These are phyloP conservation scores for Cephalotrichum gorgonifer DNA, from an alignment of 2,329 filamentous ascomycete genomes.

Conservation along the genomic window DNA sequence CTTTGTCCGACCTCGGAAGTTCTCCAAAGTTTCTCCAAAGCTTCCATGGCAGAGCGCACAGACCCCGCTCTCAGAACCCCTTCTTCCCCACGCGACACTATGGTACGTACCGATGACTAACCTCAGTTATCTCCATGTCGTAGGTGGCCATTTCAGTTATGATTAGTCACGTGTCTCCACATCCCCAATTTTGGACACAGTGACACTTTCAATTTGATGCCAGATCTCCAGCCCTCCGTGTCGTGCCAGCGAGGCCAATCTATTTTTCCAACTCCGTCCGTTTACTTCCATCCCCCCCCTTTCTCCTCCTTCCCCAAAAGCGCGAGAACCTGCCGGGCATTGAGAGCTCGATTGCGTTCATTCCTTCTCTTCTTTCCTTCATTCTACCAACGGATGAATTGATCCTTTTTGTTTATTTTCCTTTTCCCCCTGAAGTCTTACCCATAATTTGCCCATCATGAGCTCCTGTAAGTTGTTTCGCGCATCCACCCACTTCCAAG, in stretches of 20 bases:
- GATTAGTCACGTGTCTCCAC: slow-evolving; percentile 2
- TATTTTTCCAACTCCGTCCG: slow-evolving; percentile 6
- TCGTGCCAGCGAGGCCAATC: slow-evolving; percentile 18
- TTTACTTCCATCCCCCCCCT: neutral
- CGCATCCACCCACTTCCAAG: neutral
- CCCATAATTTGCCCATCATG: slow-evolving; percentile 30
- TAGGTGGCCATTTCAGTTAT: no score
- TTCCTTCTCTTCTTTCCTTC: slow-evolving; percentile 18
- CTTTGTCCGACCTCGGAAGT: neutral
- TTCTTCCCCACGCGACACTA: no score
- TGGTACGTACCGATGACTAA: no score
- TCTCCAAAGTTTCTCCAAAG: neutral
- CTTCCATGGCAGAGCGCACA: neutral
- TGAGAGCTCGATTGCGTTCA: slow-evolving; percentile 8
- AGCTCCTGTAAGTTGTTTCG: slow-evolving; percentile 40
- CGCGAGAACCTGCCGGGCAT: slow-evolving; percentile 4
- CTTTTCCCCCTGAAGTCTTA: slow-evolving; percentile 22
- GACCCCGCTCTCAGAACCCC: no score
- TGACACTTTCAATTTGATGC: slow-evolving; percentile 27
- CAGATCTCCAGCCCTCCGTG: slow-evolving; percentile 27
- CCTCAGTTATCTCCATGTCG: no score
- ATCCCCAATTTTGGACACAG: slow-evolving; percentile 32
- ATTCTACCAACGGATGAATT: slow-evolving; percentile 24
- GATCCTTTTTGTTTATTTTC: slow-evolving; percentile 8
- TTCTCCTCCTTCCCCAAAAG: slow-evolving; percentile 4